These are phyloP conservation scores for Candida gorgasii DNA, from an alignment of 805 yeast genomes.

Conservation along the genomic window DNA sequence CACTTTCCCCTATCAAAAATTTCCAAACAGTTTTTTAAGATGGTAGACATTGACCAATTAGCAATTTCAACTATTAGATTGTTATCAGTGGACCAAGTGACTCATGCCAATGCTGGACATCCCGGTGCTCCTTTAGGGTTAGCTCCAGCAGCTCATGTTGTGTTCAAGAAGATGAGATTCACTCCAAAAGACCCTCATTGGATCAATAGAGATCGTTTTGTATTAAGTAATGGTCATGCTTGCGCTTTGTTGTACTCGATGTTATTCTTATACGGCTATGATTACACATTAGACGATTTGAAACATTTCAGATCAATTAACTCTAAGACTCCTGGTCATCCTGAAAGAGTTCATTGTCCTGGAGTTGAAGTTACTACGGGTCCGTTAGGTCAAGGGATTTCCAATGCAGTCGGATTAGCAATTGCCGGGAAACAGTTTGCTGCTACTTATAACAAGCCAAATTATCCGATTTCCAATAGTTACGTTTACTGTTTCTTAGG, in stretches of 20 bases:
- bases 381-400: constrained; percentile 97
- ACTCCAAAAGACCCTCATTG: constrained; percentile 90
- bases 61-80: constrained; percentile 88
- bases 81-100: constrained; percentile 83
- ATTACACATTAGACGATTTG: constrained; percentile 77
- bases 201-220: constrained; percentile 94
- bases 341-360: constrained; percentile 78
- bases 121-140: constrained; percentile 99
- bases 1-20: background rate
- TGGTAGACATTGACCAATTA: constrained; percentile 56
- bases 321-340: constrained; percentile 97
- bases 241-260: constrained; percentile 85
- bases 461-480: constrained; percentile 66
- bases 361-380: constrained; percentile 98
- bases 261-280: constrained; percentile 85
- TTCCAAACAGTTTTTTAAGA: background rate
- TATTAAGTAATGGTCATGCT: constrained; percentile 95
- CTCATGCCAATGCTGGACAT: constrained; percentile 92
- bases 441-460: constrained; percentile 92
- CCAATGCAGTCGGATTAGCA: constrained; percentile 95
- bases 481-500: constrained; percentile 83
- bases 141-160: constrained; percentile 91
- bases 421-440: constrained; percentile 90
- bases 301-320: constrained; percentile 85
- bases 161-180: constrained; percentile 77